These are phyloP conservation scores for Atkinsonella hypoxylon DNA, from an alignment of 2,329 filamentous ascomycete genomes.

Conservation along the genomic window DNA sequence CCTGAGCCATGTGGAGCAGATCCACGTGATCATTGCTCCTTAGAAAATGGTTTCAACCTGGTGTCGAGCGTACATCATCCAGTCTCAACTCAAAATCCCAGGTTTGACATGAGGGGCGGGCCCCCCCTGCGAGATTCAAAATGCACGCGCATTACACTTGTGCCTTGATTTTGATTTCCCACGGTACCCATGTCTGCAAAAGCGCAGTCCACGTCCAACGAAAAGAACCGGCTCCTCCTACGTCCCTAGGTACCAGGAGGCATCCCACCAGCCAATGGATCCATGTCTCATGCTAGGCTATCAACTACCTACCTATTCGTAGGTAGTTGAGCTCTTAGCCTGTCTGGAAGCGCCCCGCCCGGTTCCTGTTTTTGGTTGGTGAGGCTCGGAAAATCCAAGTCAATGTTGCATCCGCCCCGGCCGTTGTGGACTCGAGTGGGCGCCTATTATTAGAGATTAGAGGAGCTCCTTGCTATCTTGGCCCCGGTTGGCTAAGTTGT, in stretches of 20 bases:
- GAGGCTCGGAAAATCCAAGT: neutral
- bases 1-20: neutral
- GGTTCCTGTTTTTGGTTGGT: neutral
- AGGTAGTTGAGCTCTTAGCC: neutral
- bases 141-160: neutral
- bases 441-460: neutral
- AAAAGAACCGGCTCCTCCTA: neutral
- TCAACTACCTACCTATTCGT: too few relatives aligned
- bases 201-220: too few relatives aligned
- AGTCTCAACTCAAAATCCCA: neutral
- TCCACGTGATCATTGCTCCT: neutral
- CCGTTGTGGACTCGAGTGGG: neutral
- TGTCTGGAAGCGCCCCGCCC: neutral
- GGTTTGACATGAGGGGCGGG: neutral
- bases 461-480: neutral
- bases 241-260: neutral
- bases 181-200: too few relatives aligned
- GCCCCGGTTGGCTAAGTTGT: neutral
- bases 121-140: neutral
- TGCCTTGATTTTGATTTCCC: neutral
- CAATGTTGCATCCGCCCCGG: neutral
- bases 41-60: neutral
- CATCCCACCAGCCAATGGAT: neutral
- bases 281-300: neutral
- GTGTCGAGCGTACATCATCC: too few relatives aligned